Evolutionary conservation across 78 protist genomes (phyloP).

Genomic region (Blattamonas nauphoetae): DNA sequence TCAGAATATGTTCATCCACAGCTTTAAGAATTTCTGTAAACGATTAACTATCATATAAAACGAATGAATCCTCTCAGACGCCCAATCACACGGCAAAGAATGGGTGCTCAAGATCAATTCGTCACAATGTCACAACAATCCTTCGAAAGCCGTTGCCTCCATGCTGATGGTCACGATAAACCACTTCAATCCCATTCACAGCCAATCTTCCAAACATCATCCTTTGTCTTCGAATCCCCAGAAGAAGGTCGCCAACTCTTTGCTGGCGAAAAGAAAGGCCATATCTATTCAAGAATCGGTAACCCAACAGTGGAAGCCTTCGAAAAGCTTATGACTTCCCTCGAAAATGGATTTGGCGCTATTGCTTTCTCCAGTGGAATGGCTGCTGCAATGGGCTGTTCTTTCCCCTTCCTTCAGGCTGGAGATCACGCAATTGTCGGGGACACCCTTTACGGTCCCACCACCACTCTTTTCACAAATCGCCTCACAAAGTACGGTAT

Average conservation of each 20-base stretch:
- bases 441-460: slow-evolving; percentile 80
- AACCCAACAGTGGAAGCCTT: slow-evolving; percentile 84
- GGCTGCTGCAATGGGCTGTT: slow-evolving; percentile 37
- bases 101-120: too few relatives aligned
- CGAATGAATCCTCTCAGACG: too few relatives aligned
- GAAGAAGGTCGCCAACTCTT: background rate
- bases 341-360: slow-evolving; percentile 67
- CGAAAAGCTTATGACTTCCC: slow-evolving; percentile 66
- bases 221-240: slow-evolving; percentile 28
- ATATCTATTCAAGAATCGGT: slow-evolving; percentile 81
- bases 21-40: too few relatives aligned
- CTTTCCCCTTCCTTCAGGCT: slow-evolving; percentile 32
- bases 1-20: too few relatives aligned
- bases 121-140: too few relatives aligned
- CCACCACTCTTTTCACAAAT: slow-evolving; percentile 44
- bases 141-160: background rate
- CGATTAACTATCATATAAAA: too few relatives aligned
- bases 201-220: slow-evolving; percentile 15
- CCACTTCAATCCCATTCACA: background rate
- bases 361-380: slow-evolving; percentile 28
- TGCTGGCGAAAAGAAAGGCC: slow-evolving; percentile 28
- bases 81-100: too few relatives aligned
- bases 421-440: slow-evolving; percentile 76
- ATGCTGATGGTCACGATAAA: slow-evolving; percentile 6
- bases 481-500: slow-evolving; percentile 34